Evolutionary conservation across 2,329 filamentous ascomycete genomes (phyloP).

Genomic region (Colletotrichum sojae): DNA sequence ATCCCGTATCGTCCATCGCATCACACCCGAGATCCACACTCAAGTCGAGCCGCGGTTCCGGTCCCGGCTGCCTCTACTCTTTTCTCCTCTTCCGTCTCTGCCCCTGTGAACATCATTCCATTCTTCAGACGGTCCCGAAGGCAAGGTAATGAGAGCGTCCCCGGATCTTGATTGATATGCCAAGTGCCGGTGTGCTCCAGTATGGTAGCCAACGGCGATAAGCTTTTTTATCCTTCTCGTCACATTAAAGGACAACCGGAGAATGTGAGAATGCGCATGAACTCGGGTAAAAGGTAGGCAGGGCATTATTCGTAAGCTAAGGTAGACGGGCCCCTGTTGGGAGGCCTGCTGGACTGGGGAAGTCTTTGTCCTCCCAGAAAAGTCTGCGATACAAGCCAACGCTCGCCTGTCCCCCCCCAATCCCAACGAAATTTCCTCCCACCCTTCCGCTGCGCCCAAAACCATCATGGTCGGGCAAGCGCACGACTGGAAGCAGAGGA

Average conservation of each 20-base stretch:
- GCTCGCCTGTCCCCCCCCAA: constrained; percentile 2
- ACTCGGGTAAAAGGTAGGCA: too few relatives aligned
- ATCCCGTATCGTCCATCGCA: too few relatives aligned
- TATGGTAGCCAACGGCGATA: too few relatives aligned
- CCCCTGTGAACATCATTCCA: constrained; percentile 18
- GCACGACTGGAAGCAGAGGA: background rate
- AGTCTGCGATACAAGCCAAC: constrained; percentile 10
- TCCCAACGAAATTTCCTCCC: constrained; percentile 11
- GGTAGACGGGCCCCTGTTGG: too few relatives aligned
- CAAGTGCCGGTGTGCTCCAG: too few relatives aligned
- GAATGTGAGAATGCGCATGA: too few relatives aligned
- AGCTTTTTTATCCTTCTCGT: too few relatives aligned
- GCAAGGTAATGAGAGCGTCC: background rate
- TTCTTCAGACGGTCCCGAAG: constrained; percentile 18
- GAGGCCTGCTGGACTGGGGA: too few relatives aligned
- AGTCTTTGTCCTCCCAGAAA: too few relatives aligned
- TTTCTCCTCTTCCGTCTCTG: background rate
- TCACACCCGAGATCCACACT: background rate
- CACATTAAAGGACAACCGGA: too few relatives aligned
- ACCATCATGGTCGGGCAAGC: constrained; percentile 10
- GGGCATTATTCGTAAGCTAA: too few relatives aligned
- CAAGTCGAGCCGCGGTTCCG: constrained; percentile 7
- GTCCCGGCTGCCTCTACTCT: background rate
- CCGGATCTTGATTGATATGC: background rate
- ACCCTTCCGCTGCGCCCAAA: background rate